A percentile compares a stretch with the other conserved stretches of the same genome.
These are phyloP conservation scores for Rhizopogon rudus DNA, from an alignment of 768 basidiomycete genomes.

Conservation along the genomic window DNA sequence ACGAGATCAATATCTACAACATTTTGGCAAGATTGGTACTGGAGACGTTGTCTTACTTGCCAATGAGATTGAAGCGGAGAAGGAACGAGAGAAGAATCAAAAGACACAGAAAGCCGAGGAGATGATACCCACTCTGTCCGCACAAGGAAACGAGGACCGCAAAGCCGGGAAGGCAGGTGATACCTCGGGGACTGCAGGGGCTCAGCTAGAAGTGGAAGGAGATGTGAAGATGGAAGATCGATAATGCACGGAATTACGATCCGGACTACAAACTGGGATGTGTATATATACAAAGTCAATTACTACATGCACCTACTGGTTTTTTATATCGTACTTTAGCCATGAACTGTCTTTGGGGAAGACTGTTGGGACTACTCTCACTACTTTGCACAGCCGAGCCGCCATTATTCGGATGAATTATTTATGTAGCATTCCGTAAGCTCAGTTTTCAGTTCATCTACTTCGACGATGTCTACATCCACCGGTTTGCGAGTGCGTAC, in stretches of 20 bases:
- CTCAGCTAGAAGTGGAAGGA: constrained; percentile 29
- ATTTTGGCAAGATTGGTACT: constrained; percentile 79
- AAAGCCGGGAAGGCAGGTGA: constrained; percentile 18
- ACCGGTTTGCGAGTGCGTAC: constrained; percentile 43
- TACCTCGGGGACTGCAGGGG: constrained; percentile 12
- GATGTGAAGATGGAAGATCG: constrained; percentile 50
- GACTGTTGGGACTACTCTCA: too few species aligned
- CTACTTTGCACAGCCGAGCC: not conserved
- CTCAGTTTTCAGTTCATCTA: not conserved
- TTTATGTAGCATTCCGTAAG: constrained; percentile 1
- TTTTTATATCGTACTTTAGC: not conserved
- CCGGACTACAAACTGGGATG: constrained; percentile 1
- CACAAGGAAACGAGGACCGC: constrained; percentile 27
- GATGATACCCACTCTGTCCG: constrained; percentile 7
- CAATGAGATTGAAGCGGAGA: constrained; percentile 31
- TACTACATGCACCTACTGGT: not conserved
- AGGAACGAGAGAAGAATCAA: constrained; percentile 28
- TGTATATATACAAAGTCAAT: not conserved
- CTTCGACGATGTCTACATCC: constrained; percentile 22
- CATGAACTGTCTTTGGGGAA: not conserved
- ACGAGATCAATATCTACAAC: constrained; percentile 66
- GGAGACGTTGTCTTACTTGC: constrained; percentile 58
- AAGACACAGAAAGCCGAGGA: constrained; percentile 20
- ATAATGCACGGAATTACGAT: constrained; percentile 7
- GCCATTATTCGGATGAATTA: not conserved